Base-by-base conservation (phyloP, 768 basidiomycete species). In the Trametes coccinea region DNA sequence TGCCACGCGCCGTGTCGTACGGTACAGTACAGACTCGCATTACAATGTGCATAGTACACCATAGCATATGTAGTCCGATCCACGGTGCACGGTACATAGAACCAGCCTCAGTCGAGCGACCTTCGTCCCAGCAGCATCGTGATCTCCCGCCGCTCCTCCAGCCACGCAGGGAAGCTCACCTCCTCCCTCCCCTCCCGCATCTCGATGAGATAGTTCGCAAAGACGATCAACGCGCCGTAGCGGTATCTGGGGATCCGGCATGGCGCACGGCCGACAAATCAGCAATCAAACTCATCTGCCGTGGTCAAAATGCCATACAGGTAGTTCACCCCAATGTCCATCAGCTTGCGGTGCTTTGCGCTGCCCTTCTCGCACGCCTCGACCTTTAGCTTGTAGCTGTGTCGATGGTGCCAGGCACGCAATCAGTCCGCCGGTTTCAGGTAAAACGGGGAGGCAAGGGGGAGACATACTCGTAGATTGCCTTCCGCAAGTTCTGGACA, bases 401-500 rank as follows among this genome's bases (percentile, higher is more conserved):
- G n/a, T 39, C 27, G 13, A 48, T n/a, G 7, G 41, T 14, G 52
- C 17, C 37, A 17, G 44, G 11, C 30, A 34, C 10, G 51, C 47
- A 14, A 46, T 63, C 53, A 58, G 48, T 31, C 8, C 39, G 27
- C 39, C 29, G 37, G 40, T 27, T 17, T 37, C 56, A 51, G 22
- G 46, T 43, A 29, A 37, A 56, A 50, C 17, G 27, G 22, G 22
- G 39, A 6, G n/a, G 2, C 45, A 29, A 16, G 40, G 34, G 34
- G 6, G 10, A 41, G 33, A 77, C 90, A 73, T 72, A 98, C 90
- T 96, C 93, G 71, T 93, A 97, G 51, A 99, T 89, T 0, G 97
- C 93, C 73, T 92, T 93, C 39, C 97, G 86, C 41, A 99, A 79
- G 71, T 99, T 99, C 74, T 99, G 97, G 0, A 99, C 95, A 64